Percentiles rank a stretch among this genome's conserved stretches.
These are phyloP conservation scores for Mariannaea sp. DNA, from an alignment of 2,329 filamentous ascomycete species.

Conservation along the genomic window DNA sequence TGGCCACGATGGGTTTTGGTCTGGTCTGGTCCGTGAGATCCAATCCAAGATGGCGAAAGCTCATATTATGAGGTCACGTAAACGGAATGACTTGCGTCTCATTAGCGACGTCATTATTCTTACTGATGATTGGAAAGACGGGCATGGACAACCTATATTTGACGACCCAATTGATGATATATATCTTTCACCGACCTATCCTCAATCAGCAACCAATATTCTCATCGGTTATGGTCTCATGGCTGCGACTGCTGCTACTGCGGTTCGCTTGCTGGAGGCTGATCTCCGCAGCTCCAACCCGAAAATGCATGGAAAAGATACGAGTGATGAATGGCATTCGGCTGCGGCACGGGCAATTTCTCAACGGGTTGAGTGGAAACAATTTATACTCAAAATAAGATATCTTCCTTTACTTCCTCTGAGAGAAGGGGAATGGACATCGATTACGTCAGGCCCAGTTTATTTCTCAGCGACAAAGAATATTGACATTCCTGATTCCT, in stretches of 20 bases:
- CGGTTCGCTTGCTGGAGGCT: not conserved
- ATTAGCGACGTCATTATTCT: conserved; percentile 4
- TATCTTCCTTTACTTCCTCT: conserved; percentile 13
- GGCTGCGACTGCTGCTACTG: accelerated
- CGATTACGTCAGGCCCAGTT: not conserved
- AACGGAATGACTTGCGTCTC: not conserved
- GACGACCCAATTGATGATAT: conserved; percentile 10
- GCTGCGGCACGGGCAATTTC: not conserved
- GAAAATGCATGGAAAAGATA: conserved; percentile 3
- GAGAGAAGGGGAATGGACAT: conserved; percentile 5
- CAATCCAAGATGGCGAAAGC: not conserved
- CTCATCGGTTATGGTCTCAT: conserved; percentile 9
- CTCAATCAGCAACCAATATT: not conserved
- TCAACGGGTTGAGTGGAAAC: not conserved
- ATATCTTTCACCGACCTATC: conserved; percentile 19
- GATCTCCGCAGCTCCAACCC: conserved; percentile 9
- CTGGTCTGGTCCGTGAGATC: not conserved
- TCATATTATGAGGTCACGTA: not conserved
- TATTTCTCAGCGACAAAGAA: conserved; percentile 9
- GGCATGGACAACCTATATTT: conserved; percentile 14
- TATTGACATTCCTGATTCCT: not conserved
- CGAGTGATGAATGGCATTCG: conserved; percentile 19
- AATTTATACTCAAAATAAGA: not conserved
- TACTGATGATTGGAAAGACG: not conserved
- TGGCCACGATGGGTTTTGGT: conserved; percentile 17